These are phyloP conservation scores for Thelonectria blattea DNA, from an alignment of 2,329 filamentous ascomycete genomes.

Conservation along the genomic window DNA sequence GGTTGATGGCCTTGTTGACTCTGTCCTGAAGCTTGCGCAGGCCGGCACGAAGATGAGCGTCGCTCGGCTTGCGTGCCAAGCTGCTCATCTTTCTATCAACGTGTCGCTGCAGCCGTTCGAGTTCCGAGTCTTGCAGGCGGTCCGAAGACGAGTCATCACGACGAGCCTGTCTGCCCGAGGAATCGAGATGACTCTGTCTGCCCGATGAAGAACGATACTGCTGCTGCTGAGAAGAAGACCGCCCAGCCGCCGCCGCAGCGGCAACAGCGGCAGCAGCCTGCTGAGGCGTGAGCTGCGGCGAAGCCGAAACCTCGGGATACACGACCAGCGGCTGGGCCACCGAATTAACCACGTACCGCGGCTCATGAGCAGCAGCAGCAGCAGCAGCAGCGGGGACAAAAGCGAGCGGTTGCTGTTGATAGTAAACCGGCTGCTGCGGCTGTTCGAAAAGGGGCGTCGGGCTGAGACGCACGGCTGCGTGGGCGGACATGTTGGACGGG, in stretches of 20 bases:
- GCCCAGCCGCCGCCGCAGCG: too few species aligned
- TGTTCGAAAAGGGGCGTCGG: conserved; percentile 25
- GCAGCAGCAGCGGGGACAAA: conserved; percentile 20
- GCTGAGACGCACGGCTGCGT: conserved; percentile 25
- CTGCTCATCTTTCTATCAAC: conserved; percentile 37
- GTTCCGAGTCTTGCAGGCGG: conserved; percentile 12
- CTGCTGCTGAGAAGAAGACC: background rate
- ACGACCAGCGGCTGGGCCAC: conserved; percentile 7
- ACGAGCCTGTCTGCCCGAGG: background rate
- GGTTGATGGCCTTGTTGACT: conserved; percentile 41
- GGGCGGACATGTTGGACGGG: conserved; percentile 26
- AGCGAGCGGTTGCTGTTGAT: conserved; percentile 27
- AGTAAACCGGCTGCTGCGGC: conserved; percentile 32
- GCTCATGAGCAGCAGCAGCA: conserved; percentile 13
- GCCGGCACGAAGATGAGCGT: conserved; percentile 32
- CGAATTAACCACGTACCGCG: conserved; percentile 19
- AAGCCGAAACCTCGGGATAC: conserved; percentile 1
- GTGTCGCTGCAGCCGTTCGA: conserved; percentile 35
- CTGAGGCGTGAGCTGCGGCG: background rate
- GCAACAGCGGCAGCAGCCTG: background rate
- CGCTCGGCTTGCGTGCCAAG: conserved; percentile 33
- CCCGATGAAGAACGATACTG: background rate
- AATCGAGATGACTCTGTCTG: background rate
- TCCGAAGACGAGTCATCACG: background rate
- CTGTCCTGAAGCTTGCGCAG: conserved; percentile 38